Evolutionary conservation across 2,329 filamentous ascomycete species (phyloP).

Genomic region (Fusarium hostae): DNA sequence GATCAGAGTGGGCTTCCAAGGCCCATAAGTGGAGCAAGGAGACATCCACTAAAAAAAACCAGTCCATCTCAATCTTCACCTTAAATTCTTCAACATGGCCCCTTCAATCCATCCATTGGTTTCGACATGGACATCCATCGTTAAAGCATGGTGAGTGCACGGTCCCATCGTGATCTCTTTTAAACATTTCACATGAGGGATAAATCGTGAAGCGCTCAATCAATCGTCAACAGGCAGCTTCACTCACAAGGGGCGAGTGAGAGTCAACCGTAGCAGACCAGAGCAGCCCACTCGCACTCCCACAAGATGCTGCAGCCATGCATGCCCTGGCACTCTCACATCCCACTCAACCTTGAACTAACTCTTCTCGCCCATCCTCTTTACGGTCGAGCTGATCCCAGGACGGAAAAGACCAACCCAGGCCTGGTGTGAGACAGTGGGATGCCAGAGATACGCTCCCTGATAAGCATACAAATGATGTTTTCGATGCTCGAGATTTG

Average conservation of each 20-base stretch:
- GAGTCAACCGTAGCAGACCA: neutral
- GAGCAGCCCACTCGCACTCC: constrained; percentile 26
- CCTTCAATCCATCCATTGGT: neutral
- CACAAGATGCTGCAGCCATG: constrained; percentile 32
- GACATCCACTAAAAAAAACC: constrained; percentile 41
- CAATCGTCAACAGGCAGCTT: neutral
- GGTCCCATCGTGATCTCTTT: constrained; percentile 20
- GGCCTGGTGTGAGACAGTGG: constrained; percentile 11
- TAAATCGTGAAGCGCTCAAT: constrained; percentile 9
- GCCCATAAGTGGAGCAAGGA: constrained; percentile 24
- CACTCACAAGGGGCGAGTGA: neutral
- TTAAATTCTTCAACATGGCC: constrained; percentile 26
- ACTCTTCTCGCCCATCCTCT: constrained; percentile 23
- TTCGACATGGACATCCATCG: neutral
- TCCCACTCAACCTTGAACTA: constrained; percentile 36
- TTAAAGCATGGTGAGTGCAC: constrained; percentile 11
- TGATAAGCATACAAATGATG: constrained; percentile 28
- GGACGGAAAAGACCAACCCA: neutral
- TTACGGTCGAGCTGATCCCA: constrained; percentile 21
- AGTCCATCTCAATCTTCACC: constrained; percentile 35
- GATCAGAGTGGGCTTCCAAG: constrained; percentile 11
- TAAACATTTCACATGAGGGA: constrained; percentile 24
- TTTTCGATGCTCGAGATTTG: neutral
- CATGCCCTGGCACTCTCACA: constrained; percentile 26
- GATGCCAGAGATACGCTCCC: constrained; percentile 6